Percentiles rank a stretch among this genome's conserved stretches.
phyloP scores from a whole-genome alignment of 129 eudicot species.

The Ambrosia artemisiifolia region DNA sequence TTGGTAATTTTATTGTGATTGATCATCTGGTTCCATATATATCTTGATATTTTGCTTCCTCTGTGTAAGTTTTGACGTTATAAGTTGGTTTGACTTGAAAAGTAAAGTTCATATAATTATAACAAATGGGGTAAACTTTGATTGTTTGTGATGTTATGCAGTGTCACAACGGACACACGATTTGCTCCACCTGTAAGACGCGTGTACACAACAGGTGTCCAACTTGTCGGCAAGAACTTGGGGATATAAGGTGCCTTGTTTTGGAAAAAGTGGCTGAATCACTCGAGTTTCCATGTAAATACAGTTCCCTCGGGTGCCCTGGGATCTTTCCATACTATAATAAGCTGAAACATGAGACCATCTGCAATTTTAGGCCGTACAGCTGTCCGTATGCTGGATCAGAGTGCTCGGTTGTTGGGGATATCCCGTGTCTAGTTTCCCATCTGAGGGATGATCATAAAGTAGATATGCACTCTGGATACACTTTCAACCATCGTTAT shows the following conservation, averaged over 20 bases:
- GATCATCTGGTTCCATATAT: background rate
- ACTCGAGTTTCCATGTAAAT: conserved; percentile 68
- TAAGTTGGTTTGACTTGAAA: background rate
- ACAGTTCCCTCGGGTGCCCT: conserved; percentile 55
- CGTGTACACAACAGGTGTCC: conserved; percentile 65
- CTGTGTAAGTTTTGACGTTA: background rate
- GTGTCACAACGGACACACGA: conserved; percentile 72
- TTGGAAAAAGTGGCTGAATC: conserved; percentile 73
- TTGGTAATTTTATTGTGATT: background rate
- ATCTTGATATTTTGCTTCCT: background rate
- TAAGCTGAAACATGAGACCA: conserved; percentile 62
- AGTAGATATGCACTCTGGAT: conserved; percentile 79
- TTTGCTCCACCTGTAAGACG: conserved; percentile 62
- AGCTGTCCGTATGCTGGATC: conserved; percentile 82
- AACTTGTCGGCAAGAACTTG: conserved; percentile 71
- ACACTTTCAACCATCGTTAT: conserved; percentile 75
- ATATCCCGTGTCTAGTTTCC: conserved; percentile 58
- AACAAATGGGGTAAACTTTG: background rate
- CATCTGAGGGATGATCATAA: conserved; percentile 80
- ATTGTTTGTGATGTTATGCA: conserved; percentile 28
- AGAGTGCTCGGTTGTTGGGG: conserved; percentile 69
- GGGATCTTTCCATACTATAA: conserved; percentile 72
- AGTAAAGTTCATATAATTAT: background rate
- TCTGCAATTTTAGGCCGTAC: conserved; percentile 71
- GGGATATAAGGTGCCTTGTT: conserved; percentile 67